These are phyloP conservation scores for Saitozyma sp. DNA, from an alignment of 768 basidiomycete species.

Conservation along the genomic window DNA sequence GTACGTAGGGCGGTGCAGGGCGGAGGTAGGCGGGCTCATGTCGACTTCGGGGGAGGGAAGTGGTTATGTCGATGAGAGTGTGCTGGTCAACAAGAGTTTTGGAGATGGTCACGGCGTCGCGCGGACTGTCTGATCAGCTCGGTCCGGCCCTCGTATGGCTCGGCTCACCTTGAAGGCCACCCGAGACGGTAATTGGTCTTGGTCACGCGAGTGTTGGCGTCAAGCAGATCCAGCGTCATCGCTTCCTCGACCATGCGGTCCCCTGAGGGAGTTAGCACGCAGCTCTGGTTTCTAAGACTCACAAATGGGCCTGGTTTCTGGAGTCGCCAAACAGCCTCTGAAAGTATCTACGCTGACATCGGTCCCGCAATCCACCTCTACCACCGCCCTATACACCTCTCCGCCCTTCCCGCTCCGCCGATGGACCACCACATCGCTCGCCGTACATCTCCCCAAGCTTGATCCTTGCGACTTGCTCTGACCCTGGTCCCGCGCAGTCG, in stretches of 20 bases:
- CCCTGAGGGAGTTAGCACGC: slow-evolving; percentile 54
- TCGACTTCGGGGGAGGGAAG: slow-evolving; percentile 84
- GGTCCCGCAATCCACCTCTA: slow-evolving; percentile 72
- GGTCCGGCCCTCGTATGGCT: not conserved
- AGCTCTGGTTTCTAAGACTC: slow-evolving; percentile 11
- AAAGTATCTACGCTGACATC: slow-evolving; percentile 62
- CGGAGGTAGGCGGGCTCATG: slow-evolving; percentile 90
- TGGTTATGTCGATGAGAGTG: slow-evolving; percentile 85
- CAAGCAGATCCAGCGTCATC: slow-evolving; percentile 78
- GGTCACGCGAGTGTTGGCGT: slow-evolving; percentile 76
- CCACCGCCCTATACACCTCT: slow-evolving; percentile 76
- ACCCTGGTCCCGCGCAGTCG: slow-evolving; percentile 37
- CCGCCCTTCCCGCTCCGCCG: slow-evolving; percentile 68
- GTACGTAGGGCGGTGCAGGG: slow-evolving; percentile 86
- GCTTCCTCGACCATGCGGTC: slow-evolving; percentile 89
- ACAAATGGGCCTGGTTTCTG: slow-evolving; percentile 73
- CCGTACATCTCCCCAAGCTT: slow-evolving; percentile 60
- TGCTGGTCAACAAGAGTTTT: slow-evolving; percentile 75
- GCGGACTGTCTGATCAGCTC: slow-evolving; percentile 61
- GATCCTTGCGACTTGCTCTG: slow-evolving; percentile 66
- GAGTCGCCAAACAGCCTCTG: slow-evolving; percentile 83
- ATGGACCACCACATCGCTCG: slow-evolving; percentile 74
- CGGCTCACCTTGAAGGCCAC: slow-evolving; percentile 90
- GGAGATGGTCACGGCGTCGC: slow-evolving; percentile 92
- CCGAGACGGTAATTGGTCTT: slow-evolving; percentile 90